These are phyloP conservation scores for Pythium brachiatum DNA, from an alignment of 352 stramenopile species.

Conservation along the genomic window DNA sequence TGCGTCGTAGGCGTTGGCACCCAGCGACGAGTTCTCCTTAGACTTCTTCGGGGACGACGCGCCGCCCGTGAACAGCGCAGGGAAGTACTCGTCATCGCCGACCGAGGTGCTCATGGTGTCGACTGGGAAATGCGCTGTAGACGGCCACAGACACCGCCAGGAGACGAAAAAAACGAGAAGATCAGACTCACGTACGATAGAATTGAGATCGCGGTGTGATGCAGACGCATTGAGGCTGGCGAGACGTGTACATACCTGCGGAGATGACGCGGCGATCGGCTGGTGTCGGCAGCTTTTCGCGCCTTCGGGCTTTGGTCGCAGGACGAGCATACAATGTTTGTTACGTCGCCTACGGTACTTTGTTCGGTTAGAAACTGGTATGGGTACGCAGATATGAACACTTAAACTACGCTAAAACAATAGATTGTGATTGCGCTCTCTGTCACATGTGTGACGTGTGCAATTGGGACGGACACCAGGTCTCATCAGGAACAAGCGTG, in stretches of 20 bases:
- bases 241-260: slow-evolving; percentile 6
- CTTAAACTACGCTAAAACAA: neutral
- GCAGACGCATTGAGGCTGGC: neutral
- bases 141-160: neutral
- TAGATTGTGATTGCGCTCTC: slow-evolving; percentile 1
- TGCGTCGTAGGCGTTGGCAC: slow-evolving; percentile 22
- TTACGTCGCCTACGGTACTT: slow-evolving; percentile 10
- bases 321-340: slow-evolving; percentile 4
- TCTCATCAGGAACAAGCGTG: neutral
- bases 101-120: slow-evolving; percentile 21
- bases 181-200: neutral
- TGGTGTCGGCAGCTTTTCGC: slow-evolving; percentile 24
- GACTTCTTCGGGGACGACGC: slow-evolving; percentile 50
- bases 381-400: neutral
- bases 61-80: slow-evolving; percentile 57
- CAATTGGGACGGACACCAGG: neutral
- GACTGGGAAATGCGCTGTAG: neutral
- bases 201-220: neutral
- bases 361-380: neutral
- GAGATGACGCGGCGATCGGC: slow-evolving; percentile 4
- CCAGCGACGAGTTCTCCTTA: slow-evolving; percentile 46
- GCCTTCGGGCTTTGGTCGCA: slow-evolving; percentile 8
- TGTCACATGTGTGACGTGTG: slow-evolving; percentile 5
- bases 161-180: neutral
- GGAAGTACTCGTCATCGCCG: slow-evolving; percentile 73